phyloP scores from a whole-genome alignment of 31 red algal genomes.

The Asparagopsis taxiformis region DNA sequence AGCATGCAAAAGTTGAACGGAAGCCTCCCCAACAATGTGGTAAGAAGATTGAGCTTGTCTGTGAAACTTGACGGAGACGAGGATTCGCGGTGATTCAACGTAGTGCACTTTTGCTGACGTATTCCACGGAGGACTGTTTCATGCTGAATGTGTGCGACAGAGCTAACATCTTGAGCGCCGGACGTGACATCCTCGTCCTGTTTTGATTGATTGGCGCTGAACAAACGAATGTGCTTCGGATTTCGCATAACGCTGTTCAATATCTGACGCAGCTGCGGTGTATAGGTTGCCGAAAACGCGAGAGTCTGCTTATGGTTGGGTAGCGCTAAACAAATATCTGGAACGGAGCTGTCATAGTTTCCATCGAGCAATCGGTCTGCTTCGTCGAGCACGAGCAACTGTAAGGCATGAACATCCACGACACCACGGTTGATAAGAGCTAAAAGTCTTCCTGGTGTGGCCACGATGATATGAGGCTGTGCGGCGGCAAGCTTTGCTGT shows the following conservation, averaged over 20 bases:
- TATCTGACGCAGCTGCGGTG: constrained; percentile 12
- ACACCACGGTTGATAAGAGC: constrained; percentile 17
- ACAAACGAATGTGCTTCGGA: constrained; percentile 20
- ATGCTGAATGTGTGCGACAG: constrained; percentile 3
- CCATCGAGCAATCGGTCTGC: constrained; percentile 43
- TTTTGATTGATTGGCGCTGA: not conserved
- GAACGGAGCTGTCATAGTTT: constrained; percentile 21
- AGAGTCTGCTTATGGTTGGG: constrained; percentile 30
- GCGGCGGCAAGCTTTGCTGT: not conserved
- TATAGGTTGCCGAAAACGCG: constrained; percentile 60
- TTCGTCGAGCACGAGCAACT: constrained; percentile 55
- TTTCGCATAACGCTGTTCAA: constrained; percentile 45
- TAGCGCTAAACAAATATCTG: constrained; percentile 27
- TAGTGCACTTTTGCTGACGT: constrained; percentile 18
- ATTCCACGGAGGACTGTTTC: constrained; percentile 32
- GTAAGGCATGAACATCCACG: constrained; percentile 15
- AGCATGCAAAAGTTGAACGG: constrained; percentile 30
- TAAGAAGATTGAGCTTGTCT: constrained; percentile 9
- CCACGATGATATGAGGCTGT: constrained; percentile 30
- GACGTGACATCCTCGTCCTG: not conserved
- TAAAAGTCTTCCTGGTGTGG: constrained; percentile 44
- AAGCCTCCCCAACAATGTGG: not conserved
- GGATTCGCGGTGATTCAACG: not conserved
- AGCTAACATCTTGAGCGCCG: not conserved
- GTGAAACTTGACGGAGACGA: not conserved